Conservation (phyloP, 768 basidiomycete species). For the Lentinula sp. region DNA sequence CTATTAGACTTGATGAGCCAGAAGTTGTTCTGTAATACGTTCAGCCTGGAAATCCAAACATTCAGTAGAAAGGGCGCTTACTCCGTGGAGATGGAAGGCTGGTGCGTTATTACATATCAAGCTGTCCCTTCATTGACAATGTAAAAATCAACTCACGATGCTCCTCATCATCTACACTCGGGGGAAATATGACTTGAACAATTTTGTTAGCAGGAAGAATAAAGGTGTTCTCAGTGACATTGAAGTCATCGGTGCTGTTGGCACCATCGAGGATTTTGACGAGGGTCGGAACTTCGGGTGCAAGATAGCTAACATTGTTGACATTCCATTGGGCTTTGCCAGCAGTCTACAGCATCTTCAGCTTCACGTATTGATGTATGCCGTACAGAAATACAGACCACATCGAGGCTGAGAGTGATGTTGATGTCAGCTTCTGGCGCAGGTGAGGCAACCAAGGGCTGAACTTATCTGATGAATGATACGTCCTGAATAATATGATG, state of each 20-base stretch:
- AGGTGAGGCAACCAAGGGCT: slow-evolving; percentile 12
- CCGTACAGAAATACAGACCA: neutral
- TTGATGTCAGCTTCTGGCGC: slow-evolving; percentile 18
- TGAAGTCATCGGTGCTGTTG: slow-evolving; percentile 19
- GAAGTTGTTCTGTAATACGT: slow-evolving; percentile 25
- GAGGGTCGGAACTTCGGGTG: slow-evolving; percentile 18
- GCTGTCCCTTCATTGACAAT: slow-evolving; percentile 1
- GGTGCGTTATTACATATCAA: neutral
- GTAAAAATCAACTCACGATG: slow-evolving; percentile 11
- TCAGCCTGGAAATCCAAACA: neutral
- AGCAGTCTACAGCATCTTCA: slow-evolving; percentile 1
- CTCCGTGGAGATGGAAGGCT: slow-evolving; percentile 23
- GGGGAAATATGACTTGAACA: slow-evolving; percentile 31
- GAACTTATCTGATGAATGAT: neutral
- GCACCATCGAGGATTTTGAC: slow-evolving; percentile 29
- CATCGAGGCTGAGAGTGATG: slow-evolving; percentile 16
- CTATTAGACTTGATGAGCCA: slow-evolving; percentile 32
- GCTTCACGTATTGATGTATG: too few relatives aligned
- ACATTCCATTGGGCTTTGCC: slow-evolving; percentile 24
- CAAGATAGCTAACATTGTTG: slow-evolving; percentile 23
- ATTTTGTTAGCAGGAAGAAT: slow-evolving; percentile 28
- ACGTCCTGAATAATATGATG: neutral
- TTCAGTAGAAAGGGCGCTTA: slow-evolving; percentile 4
- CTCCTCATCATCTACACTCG: slow-evolving; percentile 21
- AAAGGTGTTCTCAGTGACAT: slow-evolving; percentile 14